Evolutionary conservation across 768 basidiomycete species (phyloP).

Genomic region (Tylopilus cervinicoccineus): DNA sequence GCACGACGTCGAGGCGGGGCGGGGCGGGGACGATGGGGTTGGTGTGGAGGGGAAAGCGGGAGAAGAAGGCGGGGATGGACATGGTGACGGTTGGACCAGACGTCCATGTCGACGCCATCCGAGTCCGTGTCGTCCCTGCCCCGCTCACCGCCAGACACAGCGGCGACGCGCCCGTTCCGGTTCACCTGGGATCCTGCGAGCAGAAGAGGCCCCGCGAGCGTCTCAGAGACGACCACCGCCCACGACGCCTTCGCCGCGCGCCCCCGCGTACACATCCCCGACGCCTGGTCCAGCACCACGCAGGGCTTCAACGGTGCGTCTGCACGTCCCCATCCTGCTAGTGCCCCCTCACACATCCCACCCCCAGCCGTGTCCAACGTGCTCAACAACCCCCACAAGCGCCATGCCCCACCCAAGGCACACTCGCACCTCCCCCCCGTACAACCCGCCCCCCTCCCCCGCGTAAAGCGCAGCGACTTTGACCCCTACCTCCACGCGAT

Average conservation of each 20-base stretch:
- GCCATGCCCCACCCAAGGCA: conserved; percentile 81
- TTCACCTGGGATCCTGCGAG: conserved; percentile 72
- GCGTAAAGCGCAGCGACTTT: conserved; percentile 79
- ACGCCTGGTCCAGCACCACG: conserved; percentile 72
- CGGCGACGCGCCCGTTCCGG: conserved; percentile 55
- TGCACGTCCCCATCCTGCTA: not conserved
- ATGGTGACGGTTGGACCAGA: conserved; percentile 13
- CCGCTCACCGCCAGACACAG: conserved; percentile 38
- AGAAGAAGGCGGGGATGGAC: conserved; percentile 45
- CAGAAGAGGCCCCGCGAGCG: conserved; percentile 63
- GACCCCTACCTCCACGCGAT: conserved; percentile 75
- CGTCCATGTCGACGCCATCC: conserved; percentile 48
- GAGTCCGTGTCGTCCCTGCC: conserved; percentile 55
- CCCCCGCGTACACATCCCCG: conserved; percentile 43
- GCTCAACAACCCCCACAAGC: conserved; percentile 84
- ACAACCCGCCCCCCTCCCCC: conserved; percentile 70
- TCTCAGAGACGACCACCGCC: conserved; percentile 65
- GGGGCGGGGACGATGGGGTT: conserved; percentile 39
- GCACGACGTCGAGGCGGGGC: conserved; percentile 19
- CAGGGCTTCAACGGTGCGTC: conserved; percentile 86
- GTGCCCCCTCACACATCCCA: conserved; percentile 1
- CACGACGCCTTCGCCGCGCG: conserved; percentile 51
- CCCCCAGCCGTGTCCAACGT: conserved; percentile 88
- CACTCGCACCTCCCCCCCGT: conserved; percentile 75
- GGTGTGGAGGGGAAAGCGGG: conserved; percentile 57